phyloP scores from a whole-genome alignment of 495 filamentous ascomycete species.

The Aspergillus campestris region DNA sequence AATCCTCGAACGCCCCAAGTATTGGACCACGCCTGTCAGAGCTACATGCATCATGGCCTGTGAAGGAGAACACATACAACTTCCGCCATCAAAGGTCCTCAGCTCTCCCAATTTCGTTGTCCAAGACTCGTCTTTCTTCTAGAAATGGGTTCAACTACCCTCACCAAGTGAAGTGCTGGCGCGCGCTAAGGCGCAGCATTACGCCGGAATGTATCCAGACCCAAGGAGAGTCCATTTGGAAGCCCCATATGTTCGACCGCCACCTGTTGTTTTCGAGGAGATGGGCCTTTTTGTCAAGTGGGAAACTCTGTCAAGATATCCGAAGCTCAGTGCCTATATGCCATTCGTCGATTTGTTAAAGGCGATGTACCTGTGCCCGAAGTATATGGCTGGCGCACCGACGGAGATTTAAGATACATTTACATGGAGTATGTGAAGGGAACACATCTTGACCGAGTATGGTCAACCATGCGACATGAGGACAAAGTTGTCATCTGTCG shows the following conservation, averaged over 20 bases:
- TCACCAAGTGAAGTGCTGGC: no score
- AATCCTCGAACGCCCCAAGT: no score
- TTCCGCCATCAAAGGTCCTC: no score
- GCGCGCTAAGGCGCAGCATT: no score
- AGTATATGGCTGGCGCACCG: constrained; percentile 18
- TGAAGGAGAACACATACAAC: no score
- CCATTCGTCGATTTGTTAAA: constrained; percentile 13
- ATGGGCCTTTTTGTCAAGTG: constrained; percentile 38
- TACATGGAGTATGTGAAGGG: constrained; percentile 21
- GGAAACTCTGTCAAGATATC: constrained; percentile 23
- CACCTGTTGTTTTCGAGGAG: constrained; percentile 28
- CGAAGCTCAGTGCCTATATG: constrained; percentile 18
- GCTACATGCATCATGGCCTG: no score
- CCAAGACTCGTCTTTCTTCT: no score
- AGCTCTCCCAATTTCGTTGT: no score
- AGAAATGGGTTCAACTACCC: no score
- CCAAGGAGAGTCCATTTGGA: no score
- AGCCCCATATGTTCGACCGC: constrained; percentile 10
- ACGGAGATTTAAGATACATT: constrained; percentile 15
- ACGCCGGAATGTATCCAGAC: no score
- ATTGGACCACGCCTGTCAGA: no score
- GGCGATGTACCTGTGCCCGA: constrained; percentile 19
- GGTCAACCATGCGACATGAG: constrained; percentile 13
- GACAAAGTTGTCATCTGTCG: constrained; percentile 17
- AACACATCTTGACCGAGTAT: constrained; percentile 17